These are phyloP conservation scores for Fusarium nodosum DNA, from an alignment of 2,329 filamentous ascomycete genomes.

Conservation along the genomic window DNA sequence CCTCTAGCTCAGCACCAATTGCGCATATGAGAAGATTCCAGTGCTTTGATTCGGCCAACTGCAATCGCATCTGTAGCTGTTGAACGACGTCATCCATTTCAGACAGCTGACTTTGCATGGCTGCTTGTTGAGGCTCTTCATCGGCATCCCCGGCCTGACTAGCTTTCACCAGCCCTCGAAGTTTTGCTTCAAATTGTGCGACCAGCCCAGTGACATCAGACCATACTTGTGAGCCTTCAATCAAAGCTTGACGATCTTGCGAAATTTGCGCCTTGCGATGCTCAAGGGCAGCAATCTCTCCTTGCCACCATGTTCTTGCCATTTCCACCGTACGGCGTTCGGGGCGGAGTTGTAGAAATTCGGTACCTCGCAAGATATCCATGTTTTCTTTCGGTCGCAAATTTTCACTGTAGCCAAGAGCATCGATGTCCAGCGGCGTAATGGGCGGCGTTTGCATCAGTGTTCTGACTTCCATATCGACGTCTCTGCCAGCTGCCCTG, in stretches of 20 bases:
- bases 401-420: slow-evolving; percentile 50
- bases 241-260: slow-evolving; percentile 73
- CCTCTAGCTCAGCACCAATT: slow-evolving; percentile 79
- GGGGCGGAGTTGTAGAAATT: slow-evolving; percentile 72
- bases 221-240: slow-evolving; percentile 78
- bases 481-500: slow-evolving; percentile 73
- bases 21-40: slow-evolving; percentile 84
- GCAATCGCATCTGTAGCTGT: slow-evolving; percentile 67
- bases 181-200: slow-evolving; percentile 73
- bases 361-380: slow-evolving; percentile 58
- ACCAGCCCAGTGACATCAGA: slow-evolving; percentile 71
- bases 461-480: slow-evolving; percentile 71
- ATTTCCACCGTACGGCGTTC: slow-evolving; percentile 77
- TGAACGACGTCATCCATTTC: slow-evolving; percentile 70
- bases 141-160: slow-evolving; percentile 51
- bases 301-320: slow-evolving; percentile 78
- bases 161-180: slow-evolving; percentile 68
- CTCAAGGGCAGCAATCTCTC: slow-evolving; percentile 70
- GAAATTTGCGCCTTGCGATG: slow-evolving; percentile 68
- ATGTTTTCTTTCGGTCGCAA: slow-evolving; percentile 30
- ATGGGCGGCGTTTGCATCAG: slow-evolving; percentile 72
- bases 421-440: slow-evolving; percentile 64
- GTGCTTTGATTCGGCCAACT: slow-evolving; percentile 69
- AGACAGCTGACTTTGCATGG: slow-evolving; percentile 62
- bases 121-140: slow-evolving; percentile 54